phyloP scores from a whole-genome alignment of 176 grass and related monocot genomes.

The Hsuehochloa calcarea region DNA sequence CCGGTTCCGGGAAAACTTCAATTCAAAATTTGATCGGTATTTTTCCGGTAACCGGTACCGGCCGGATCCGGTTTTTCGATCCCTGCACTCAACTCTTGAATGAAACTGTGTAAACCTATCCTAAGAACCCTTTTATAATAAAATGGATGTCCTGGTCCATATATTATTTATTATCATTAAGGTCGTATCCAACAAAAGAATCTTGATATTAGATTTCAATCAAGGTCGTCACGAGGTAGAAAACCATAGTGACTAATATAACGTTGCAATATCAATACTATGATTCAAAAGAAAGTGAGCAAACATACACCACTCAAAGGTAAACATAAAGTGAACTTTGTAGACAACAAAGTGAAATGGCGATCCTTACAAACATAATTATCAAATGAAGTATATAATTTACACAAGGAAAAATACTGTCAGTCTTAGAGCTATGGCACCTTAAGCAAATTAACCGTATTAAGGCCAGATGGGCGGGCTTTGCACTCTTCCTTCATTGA shows the following conservation, averaged over 20 bases:
- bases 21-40: too few relatives aligned
- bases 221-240: background rate
- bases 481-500: constrained; percentile 90
- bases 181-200: background rate
- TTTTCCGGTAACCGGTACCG: too few relatives aligned
- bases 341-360: background rate
- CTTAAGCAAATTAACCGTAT: constrained; percentile 99
- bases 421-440: constrained; percentile 26
- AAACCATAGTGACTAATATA: background rate
- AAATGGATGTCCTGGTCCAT: background rate
- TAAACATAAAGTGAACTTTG: background rate
- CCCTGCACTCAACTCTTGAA: background rate
- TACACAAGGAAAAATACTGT: background rate
- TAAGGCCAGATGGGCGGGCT: constrained; percentile 84
- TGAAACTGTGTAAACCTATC: background rate
- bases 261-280: constrained; percentile 21
- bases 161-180: constrained; percentile 2
- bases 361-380: background rate
- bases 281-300: constrained; percentile 18
- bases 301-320: background rate
- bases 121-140: background rate
- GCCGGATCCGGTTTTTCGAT: too few relatives aligned
- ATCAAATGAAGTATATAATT: background rate
- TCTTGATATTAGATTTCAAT: too few relatives aligned
- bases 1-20: too few relatives aligned